Percentiles rank a stretch among this genome's conserved stretches.
Evolutionary conservation across 768 basidiomycete genomes (phyloP).

Genomic region (Phlegmacium glaucopus): DNA sequence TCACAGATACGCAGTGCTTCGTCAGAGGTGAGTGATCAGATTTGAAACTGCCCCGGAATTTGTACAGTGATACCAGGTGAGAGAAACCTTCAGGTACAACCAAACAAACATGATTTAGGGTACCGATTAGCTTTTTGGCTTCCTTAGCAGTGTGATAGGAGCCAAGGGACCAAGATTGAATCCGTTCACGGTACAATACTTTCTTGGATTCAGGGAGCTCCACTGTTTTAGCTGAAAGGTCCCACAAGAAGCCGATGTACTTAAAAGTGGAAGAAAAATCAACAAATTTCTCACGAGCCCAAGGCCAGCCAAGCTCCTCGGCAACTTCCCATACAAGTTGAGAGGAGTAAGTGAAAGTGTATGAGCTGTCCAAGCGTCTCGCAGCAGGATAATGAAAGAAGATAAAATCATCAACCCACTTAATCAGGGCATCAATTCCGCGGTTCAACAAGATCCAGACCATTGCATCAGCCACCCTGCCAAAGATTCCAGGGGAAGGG

Average conservation of each 20-base stretch:
- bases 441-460: slow-evolving; percentile 21
- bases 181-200: slow-evolving; percentile 2
- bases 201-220: slow-evolving; percentile 20
- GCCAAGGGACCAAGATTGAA: slow-evolving; percentile 8
- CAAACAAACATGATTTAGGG: slow-evolving; percentile 31
- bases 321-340: no score
- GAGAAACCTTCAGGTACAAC: slow-evolving; percentile 25
- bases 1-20: background rate
- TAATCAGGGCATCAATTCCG: slow-evolving; percentile 1
- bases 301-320: slow-evolving; percentile 7
- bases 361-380: slow-evolving; percentile 16
- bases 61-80: slow-evolving; percentile 22
- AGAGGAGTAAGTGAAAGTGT: no score
- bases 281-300: slow-evolving; percentile 10
- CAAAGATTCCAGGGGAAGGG: slow-evolving; percentile 28
- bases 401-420: slow-evolving; percentile 30
- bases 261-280: background rate
- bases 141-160: slow-evolving; percentile 17
- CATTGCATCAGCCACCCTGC: slow-evolving; percentile 28
- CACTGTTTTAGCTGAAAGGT: slow-evolving; percentile 3
- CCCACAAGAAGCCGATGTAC: slow-evolving; percentile 16
- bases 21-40: slow-evolving; percentile 14
- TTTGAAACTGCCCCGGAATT: slow-evolving; percentile 17
- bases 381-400: slow-evolving; percentile 10
- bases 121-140: slow-evolving; percentile 26